Percentiles rank a stretch among this genome's conserved stretches.
Conservation (phyloP, 2,329 filamentous ascomycete species). For the Aulographum hederae region DNA sequence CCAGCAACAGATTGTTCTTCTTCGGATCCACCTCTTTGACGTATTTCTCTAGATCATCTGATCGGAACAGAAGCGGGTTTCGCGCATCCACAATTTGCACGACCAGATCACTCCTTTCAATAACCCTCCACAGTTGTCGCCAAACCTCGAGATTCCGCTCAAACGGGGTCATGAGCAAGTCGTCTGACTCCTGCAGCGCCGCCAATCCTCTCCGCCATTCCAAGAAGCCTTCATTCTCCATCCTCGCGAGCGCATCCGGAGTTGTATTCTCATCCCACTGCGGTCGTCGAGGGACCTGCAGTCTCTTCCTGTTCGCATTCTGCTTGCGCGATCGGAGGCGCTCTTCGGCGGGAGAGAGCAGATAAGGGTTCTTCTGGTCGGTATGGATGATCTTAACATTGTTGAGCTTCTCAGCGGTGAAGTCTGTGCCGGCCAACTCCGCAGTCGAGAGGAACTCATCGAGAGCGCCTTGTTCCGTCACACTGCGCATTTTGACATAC, state of each 20-base stretch:
- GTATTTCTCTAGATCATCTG: constrained; percentile 81
- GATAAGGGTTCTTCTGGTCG: constrained; percentile 88
- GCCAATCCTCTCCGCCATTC: constrained; percentile 82
- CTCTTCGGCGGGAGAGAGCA: constrained; percentile 75
- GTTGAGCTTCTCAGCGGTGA: constrained; percentile 97
- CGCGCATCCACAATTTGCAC: constrained; percentile 97
- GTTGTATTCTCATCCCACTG: constrained; percentile 79
- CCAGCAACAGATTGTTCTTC: constrained; percentile 80
- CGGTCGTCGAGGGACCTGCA: constrained; percentile 82
- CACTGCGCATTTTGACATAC: constrained; percentile 98
- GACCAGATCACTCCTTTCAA: constrained; percentile 85
- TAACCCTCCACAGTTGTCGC: constrained; percentile 95
- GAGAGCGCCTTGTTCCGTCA: constrained; percentile 89
- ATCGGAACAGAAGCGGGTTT: constrained; percentile 86
- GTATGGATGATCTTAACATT: constrained; percentile 97
- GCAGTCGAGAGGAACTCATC: constrained; percentile 95
- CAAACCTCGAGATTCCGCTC: constrained; percentile 95
- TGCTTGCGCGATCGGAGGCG: constrained; percentile 63
- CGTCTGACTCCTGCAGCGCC: constrained; percentile 82
- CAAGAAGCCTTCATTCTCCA: constrained; percentile 65
- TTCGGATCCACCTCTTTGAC: constrained; percentile 79
- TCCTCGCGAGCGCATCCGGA: constrained; percentile 57
- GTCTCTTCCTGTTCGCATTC: constrained; percentile 53
- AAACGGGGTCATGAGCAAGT: constrained; percentile 92
- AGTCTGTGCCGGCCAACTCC: constrained; percentile 93